A percentile compares a stretch with the other conserved stretches of the same genome.
Conservation (phyloP, 2,329 filamentous ascomycete species). For the Fusarium sp. region DNA sequence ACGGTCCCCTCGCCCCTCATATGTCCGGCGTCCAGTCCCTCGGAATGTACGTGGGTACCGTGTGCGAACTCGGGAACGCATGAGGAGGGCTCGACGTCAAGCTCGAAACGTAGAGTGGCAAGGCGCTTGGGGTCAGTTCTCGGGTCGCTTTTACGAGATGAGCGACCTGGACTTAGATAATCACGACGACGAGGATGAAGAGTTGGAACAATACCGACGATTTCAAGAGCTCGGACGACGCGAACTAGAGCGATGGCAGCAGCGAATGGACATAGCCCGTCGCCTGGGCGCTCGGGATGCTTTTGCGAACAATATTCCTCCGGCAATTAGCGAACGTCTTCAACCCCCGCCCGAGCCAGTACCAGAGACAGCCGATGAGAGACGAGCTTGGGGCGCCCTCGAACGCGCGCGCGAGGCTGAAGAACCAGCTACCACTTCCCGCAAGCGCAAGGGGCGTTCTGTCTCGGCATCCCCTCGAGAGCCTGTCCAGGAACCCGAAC, state of each 20-base stretch:
- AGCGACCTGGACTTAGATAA: slow-evolving; percentile 61
- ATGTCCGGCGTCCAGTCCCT: slow-evolving; percentile 51
- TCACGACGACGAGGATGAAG: slow-evolving; percentile 77
- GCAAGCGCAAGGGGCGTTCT: slow-evolving; percentile 83
- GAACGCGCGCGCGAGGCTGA: slow-evolving; percentile 85
- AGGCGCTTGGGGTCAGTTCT: slow-evolving; percentile 82
- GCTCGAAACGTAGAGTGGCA: slow-evolving; percentile 90
- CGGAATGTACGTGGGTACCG: slow-evolving; percentile 55
- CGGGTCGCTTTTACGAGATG: slow-evolving; percentile 74
- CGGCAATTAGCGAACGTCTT: slow-evolving; percentile 73
- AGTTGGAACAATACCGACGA: slow-evolving; percentile 70
- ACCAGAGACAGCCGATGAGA: slow-evolving; percentile 83
- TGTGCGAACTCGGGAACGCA: slow-evolving; percentile 70
- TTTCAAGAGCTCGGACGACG: slow-evolving; percentile 70
- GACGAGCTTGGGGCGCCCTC: slow-evolving; percentile 90
- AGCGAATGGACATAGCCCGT: slow-evolving; percentile 85
- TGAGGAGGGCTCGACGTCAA: slow-evolving; percentile 70
- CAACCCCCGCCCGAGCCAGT: slow-evolving; percentile 70
- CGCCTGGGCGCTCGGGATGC: slow-evolving; percentile 82
- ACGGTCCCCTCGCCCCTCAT: slow-evolving; percentile 51
- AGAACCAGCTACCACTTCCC: slow-evolving; percentile 65
- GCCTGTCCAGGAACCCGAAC: slow-evolving; percentile 78
- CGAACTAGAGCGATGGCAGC: slow-evolving; percentile 83
- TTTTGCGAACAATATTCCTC: slow-evolving; percentile 75
- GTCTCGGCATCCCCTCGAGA: slow-evolving; percentile 80